Percentiles rank a stretch among this genome's conserved stretches.
These are phyloP conservation scores for Trametes maxima DNA, from an alignment of 768 basidiomycete genomes.

Conservation along the genomic window DNA sequence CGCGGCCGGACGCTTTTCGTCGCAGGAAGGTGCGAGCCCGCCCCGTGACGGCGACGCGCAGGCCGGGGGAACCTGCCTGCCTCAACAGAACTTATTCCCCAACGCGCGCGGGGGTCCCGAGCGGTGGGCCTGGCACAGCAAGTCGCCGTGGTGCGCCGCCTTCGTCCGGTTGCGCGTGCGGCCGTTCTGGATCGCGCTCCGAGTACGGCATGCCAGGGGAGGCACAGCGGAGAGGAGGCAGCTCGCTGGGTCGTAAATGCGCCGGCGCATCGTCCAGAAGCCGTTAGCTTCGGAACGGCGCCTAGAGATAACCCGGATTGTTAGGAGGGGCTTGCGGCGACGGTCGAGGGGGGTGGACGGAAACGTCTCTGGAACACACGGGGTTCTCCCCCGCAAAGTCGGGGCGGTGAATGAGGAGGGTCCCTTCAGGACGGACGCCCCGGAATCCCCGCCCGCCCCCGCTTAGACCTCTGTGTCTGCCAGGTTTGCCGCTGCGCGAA, in stretches of 20 bases:
- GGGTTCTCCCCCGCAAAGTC: slow-evolving; percentile 5
- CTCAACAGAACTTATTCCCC: no score
- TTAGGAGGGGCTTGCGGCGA: slow-evolving; percentile 4
- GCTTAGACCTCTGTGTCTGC: no score
- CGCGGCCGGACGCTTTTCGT: neutral
- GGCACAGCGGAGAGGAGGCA: neutral
- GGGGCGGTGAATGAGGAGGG: neutral
- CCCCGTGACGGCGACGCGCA: no score
- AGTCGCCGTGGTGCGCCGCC: no score
- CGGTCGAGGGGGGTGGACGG: neutral
- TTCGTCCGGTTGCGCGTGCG: neutral
- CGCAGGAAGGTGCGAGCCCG: neutral
- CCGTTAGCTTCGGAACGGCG: slow-evolving; percentile 17
- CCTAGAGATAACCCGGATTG: slow-evolving; percentile 9
- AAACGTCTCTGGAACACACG: slow-evolving; percentile 19
- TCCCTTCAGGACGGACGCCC: neutral
- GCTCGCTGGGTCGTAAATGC: slow-evolving; percentile 11
- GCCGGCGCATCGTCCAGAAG: slow-evolving; percentile 3
- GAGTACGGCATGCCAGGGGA: neutral
- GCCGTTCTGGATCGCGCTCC: neutral
- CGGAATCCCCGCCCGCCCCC: no score
- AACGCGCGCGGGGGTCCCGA: no score
- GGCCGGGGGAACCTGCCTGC: no score
- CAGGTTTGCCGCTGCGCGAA: no score
- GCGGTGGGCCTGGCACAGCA: no score